Evolutionary conservation across 495 filamentous ascomycete species (phyloP), one percentile per base, ranked within the genome.

Genomic region (Apiosordaria backusii): DNA sequence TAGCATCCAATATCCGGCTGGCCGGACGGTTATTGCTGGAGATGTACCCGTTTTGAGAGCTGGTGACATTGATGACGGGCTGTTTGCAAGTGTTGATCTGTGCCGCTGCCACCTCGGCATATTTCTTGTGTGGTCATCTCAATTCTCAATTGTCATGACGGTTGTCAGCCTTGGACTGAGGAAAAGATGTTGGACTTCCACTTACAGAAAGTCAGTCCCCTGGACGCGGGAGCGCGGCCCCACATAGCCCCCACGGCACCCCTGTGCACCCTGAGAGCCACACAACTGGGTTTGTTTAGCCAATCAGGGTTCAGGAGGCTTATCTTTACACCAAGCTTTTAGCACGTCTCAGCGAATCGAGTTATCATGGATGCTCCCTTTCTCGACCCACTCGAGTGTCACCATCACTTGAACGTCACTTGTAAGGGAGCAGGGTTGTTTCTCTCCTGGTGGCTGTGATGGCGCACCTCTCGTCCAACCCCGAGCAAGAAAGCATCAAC

Each of bases 321-420:
- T 61, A 61, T 61, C 59, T 61, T 61, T 61, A 61, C 59, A 61
- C 59, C 59, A 61, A 61, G 59, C 25, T 40, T 29, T 61, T 61
- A 61, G 59, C 59, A 61, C 59, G 59, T 61, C 59, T 40, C 59
- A 61, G 59, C 59, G 59, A 61, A 45, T 61, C 27, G 59, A 61
- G 59, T 61, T 61, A 61, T 61, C 59, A 7, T 61, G 18, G 25
- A 27, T 55, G 22, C 25, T 27, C 25, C 25, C 21, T 59, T 27
- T 27, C 4, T 27, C 4, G 21, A 23, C 16, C 57, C 25, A 59
- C 52, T 21, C 52, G 16, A 23, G 2, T 55, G 52, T 55, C 52
- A 55, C 52, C 50, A 15, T 55, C 35, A 45, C 35, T 45, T 1
- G 13, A 45, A 45, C 35, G 35, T 45, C 35, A 45, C 35, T 45